Percentiles rank a stretch among this genome's conserved stretches.
Conservation (phyloP, 352 stramenopile species). For the Globisporangium carolinianum region DNA sequence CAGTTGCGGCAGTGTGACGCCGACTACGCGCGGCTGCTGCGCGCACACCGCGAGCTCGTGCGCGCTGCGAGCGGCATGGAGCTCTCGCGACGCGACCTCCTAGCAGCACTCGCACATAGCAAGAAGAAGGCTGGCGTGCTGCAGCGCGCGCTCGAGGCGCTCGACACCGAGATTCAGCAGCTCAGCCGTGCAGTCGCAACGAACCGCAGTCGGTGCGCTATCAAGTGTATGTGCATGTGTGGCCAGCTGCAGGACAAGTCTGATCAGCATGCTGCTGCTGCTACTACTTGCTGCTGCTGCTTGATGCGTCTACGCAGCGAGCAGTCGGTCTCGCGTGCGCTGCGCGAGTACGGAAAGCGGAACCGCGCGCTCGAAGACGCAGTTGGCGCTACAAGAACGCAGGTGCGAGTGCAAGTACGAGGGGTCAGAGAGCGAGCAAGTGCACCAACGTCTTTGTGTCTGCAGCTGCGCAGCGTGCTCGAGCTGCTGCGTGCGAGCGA, state of each 20-base stretch:
- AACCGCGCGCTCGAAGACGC: conserved; percentile 40
- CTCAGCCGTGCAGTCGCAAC: conserved; percentile 22
- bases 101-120: conserved; percentile 18
- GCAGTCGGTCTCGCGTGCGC: conserved; percentile 23
- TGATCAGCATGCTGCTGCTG: too few species aligned
- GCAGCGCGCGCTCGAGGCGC: conserved; percentile 21
- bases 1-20: conserved; percentile 12
- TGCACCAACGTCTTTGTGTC: neutral
- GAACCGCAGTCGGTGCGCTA: conserved; percentile 23
- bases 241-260: too few species aligned
- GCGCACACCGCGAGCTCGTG: conserved; percentile 12
- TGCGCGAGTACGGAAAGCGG: conserved; percentile 49
- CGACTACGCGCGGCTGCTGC: conserved; percentile 16
- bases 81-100: conserved; percentile 24
- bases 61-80: conserved; percentile 22
- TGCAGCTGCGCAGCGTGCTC: conserved; percentile 26
- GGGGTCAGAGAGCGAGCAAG: neutral
- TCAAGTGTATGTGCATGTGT: too few species aligned
- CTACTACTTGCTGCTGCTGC: too few species aligned
- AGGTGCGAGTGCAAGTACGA: conserved; percentile 15
- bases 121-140: conserved; percentile 24
- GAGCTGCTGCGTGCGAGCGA: conserved; percentile 29
- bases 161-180: conserved; percentile 28
- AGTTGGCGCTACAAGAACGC: conserved; percentile 26
- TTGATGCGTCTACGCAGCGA: conserved; percentile 19